Base-by-base conservation (phyloP, 2,329 filamentous ascomycete genomes). In the Pseudomassariella vexata region DNA sequence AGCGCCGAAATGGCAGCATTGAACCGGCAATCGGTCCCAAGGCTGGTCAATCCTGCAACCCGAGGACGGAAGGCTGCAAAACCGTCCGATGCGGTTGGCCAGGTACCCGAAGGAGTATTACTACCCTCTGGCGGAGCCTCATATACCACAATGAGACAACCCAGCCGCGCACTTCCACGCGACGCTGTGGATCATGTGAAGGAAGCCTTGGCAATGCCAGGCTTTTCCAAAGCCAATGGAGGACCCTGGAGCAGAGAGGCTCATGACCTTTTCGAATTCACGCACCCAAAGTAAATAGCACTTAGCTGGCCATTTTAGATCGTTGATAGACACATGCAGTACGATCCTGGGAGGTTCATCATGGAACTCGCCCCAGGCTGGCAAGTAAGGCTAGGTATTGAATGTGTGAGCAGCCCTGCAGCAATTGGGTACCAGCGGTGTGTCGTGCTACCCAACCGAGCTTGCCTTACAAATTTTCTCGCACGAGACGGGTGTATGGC, bases 231-330 rank as follows among this genome's bases (percentile, higher is more conserved):
- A 45, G 67, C 64, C 3, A 73, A 71, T 42, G 61, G 72, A 11
- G 79, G 79, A 3, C 73, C 81, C 0, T 85, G 81, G 81, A 84
- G 78, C 44, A 70, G 66, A 16, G 80, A 85, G 48, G 79, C 81
- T 1, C 66, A 74, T 42, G 81, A 85, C 50, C 48, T 85, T 28
- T 71, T 85, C 40, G 76, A 73, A 22, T 71, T 63, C 47, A 75
- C 68, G 12, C 32, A 26, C 8, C 32, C 32, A 21, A 17, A n/a
- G 7, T 33, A n/a, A n/a, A n/a, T n/a, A n/a, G n/a, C n/a, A n/a
- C n/a, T n/a, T n/a, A n/a, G n/a, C n/a, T n/a, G n/a, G n/a, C n/a
- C n/a, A n/a, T n/a, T n/a, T n/a, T n/a, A n/a, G n/a, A n/a, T n/a
- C n/a, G n/a, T n/a, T n/a, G n/a, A n/a, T n/a, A n/a, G n/a, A n/a